Base-by-base conservation (phyloP, 2,329 filamentous ascomycete genomes). In the Parasarocladium wereldwijsianum region DNA sequence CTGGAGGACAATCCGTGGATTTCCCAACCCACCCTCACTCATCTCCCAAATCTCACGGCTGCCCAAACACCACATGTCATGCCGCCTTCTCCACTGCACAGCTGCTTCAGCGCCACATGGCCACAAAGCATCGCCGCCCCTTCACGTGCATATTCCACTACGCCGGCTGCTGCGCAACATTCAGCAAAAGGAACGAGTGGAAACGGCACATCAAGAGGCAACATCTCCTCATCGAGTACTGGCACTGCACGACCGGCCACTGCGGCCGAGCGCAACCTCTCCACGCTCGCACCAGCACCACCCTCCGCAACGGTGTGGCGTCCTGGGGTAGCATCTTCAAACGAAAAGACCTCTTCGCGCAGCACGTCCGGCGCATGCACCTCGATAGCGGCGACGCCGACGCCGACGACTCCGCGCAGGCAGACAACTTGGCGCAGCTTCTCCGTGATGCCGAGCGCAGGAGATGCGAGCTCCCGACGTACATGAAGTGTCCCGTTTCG, bases 121-220 rank as follows among this genome's bases (percentile, higher is more conserved):
- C 14, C 17, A 16, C 28, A 13, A 4, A 13, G 6, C 28, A 30
- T 17, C 19, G 20, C 2, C 65, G 70, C 1, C 65, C 70, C 0
- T 90, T 87, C 44, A 61, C 65, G 15, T 96, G 87, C 50, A 73
- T 83, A 33, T 85, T 94, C 49, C 60, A 69, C 17, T 75, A 70
- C 32, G 90, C 85, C 33, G 80, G 78, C 19, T 96, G 87, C 54
- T 39, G 37, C 1, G 70, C 73, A 3, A 73, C 65, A 1, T 93
- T 93, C 45, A 65, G 68, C 3, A 76, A 67, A 40, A 93, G 93
- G 57, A 93, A 93, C 47, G 86, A 94, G 50, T 94, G 87, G 87
- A 94, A 94, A 52, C 73, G 87, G 0, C 87, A 96, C 47, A 72
- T 87, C 43, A 58, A 63, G 18, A 80, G 78, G 0, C 80, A 93